phyloP scores from a whole-genome alignment of 1,284 basidiomycete species.

The Puccinia polysora region DNA sequence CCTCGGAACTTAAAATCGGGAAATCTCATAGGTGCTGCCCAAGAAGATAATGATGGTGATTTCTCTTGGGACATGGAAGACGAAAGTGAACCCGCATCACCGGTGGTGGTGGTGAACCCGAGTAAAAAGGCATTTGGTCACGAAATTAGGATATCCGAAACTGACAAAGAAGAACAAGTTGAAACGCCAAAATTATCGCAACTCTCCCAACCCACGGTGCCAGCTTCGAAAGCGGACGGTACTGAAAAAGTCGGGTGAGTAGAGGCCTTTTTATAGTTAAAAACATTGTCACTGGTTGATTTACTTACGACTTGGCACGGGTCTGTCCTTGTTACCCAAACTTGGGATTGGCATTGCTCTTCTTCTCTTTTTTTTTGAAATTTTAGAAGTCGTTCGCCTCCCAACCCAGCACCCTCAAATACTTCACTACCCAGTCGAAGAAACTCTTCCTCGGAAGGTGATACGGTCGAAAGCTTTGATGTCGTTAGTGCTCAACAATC shows the following conservation, averaged over 20 bases:
- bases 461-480: conserved; percentile 12
- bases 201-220: not conserved
- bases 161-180: not conserved
- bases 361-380: no score
- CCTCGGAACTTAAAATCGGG: not conserved
- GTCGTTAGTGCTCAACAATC: conserved; percentile 23
- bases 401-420: not conserved
- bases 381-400: not conserved
- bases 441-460: conserved; percentile 7
- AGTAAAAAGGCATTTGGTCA: not conserved
- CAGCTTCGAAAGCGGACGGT: not conserved
- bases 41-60: conserved; percentile 28
- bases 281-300: no score
- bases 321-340: no score
- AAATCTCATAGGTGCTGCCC: conserved; percentile 16
- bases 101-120: not conserved
- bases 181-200: conserved; percentile 8
- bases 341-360: no score
- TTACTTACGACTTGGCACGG: no score
- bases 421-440: not conserved
- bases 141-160: not conserved
- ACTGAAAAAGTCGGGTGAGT: no score
- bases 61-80: conserved; percentile 38
- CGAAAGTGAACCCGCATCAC: conserved; percentile 19
- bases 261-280: no score